Conservation (phyloP, 192 early-diverging fungal genomes). For the Diversispora eburnea region DNA sequence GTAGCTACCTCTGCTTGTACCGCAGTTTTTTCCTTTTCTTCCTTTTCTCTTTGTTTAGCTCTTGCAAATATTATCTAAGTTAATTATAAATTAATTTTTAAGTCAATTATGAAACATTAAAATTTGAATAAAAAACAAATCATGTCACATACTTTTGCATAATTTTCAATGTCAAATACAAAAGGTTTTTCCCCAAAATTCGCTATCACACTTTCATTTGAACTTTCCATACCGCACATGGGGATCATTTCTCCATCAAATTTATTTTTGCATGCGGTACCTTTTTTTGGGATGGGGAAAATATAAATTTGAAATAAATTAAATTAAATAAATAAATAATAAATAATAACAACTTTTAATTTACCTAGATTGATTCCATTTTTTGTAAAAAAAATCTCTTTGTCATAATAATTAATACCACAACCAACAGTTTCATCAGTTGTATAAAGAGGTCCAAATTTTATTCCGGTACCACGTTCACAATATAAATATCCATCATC, state of each 20-base stretch:
- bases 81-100: background rate
- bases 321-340: background rate
- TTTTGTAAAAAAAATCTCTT: conserved; percentile 81
- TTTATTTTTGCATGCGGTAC: conserved; percentile 6
- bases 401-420: conserved; percentile 76
- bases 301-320: background rate
- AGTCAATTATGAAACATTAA: background rate
- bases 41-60: background rate
- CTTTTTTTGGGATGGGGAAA: background rate
- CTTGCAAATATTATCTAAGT: background rate
- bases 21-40: background rate
- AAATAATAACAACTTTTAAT: background rate
- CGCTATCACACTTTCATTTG: conserved; percentile 63
- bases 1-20: background rate
- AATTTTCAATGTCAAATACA: conserved; percentile 67
- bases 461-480: conserved; percentile 64
- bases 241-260: conserved; percentile 56
- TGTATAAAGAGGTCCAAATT: conserved; percentile 85
- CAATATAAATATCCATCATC: conserved; percentile 86
- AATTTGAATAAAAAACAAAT: background rate
- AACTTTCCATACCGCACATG: conserved; percentile 66
- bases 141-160: conserved; percentile 45
- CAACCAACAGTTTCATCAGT: conserved; percentile 93
- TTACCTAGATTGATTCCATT: conserved; percentile 75
- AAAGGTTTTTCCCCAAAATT: conserved; percentile 76